Percentiles rank a stretch among this genome's conserved stretches.
phyloP scores from a whole-genome alignment of 2,329 filamentous ascomycete species.

The Paraconiothyrium brasiliense region DNA sequence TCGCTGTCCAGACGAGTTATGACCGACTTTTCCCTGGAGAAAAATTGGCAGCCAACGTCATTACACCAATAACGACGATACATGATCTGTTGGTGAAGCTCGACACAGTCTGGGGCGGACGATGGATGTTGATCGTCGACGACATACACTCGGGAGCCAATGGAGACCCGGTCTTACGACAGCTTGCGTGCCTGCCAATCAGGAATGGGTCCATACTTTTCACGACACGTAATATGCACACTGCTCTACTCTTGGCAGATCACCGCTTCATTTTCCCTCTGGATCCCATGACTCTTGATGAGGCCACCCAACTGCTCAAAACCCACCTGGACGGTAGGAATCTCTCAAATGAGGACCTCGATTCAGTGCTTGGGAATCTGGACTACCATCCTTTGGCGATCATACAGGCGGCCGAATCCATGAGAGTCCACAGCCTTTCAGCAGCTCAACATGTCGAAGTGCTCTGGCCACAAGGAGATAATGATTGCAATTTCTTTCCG shows the following conservation, averaged over 20 bases:
- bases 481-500: neutral
- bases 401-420: neutral
- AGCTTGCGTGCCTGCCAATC: neutral
- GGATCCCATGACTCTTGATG: neutral
- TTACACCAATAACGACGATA: neutral
- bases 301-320: conserved; percentile 1
- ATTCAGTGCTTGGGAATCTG: neutral
- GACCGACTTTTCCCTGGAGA: neutral
- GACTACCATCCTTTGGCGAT: neutral
- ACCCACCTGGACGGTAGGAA: neutral
- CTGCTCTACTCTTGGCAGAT: neutral
- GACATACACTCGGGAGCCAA: neutral
- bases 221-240: neutral
- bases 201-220: conserved; percentile 1
- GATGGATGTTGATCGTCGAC: conserved; percentile 2
- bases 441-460: neutral
- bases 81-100: neutral
- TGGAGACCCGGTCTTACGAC: neutral
- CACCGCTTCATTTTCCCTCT: neutral
- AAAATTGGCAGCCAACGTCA: neutral
- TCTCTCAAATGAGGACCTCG: neutral
- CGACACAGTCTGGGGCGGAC: neutral
- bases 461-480: neutral
- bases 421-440: neutral
- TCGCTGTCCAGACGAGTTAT: neutral